These are phyloP conservation scores for Lagenaria siceraria DNA, from an alignment of 306 rosid genomes.

Conservation along the genomic window DNA sequence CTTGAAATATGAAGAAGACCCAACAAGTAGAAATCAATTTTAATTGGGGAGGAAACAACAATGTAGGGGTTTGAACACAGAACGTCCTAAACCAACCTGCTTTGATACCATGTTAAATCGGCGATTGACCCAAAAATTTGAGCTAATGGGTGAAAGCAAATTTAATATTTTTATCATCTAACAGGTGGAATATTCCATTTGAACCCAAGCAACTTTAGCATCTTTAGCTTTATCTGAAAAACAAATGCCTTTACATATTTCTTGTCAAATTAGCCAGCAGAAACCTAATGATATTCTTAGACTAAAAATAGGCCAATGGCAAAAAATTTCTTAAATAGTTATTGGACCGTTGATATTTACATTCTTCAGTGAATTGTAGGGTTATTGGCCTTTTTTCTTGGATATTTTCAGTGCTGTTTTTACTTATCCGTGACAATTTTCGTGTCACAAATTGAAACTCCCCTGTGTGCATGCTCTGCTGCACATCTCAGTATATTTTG, in stretches of 20 bases:
- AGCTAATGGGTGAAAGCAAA: too few relatives aligned
- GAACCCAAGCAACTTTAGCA: neutral
- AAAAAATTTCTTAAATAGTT: neutral
- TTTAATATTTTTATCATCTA: too few relatives aligned
- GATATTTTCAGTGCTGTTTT: neutral
- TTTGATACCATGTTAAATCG: too few relatives aligned
- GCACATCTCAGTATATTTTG: conserved; percentile 11
- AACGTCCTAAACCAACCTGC: too few relatives aligned
- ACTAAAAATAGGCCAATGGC: neutral
- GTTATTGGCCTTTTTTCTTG: neutral
- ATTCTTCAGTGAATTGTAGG: conserved; percentile 1
- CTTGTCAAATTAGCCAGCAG: neutral
- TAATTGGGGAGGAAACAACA: too few relatives aligned
- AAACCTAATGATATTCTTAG: neutral
- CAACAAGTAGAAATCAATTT: too few relatives aligned
- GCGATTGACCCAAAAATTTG: too few relatives aligned
- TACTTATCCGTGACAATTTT: neutral
- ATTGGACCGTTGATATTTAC: neutral
- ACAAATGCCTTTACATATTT: neutral
- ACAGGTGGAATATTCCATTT: neutral
- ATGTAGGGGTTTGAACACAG: too few relatives aligned
- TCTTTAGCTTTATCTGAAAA: neutral
- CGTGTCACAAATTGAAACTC: neutral
- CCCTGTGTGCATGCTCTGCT: neutral
- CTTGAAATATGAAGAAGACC: too few relatives aligned